These are phyloP conservation scores for Xylogone sp. DNA, from an alignment of 2,329 filamentous ascomycete genomes.

Conservation along the genomic window DNA sequence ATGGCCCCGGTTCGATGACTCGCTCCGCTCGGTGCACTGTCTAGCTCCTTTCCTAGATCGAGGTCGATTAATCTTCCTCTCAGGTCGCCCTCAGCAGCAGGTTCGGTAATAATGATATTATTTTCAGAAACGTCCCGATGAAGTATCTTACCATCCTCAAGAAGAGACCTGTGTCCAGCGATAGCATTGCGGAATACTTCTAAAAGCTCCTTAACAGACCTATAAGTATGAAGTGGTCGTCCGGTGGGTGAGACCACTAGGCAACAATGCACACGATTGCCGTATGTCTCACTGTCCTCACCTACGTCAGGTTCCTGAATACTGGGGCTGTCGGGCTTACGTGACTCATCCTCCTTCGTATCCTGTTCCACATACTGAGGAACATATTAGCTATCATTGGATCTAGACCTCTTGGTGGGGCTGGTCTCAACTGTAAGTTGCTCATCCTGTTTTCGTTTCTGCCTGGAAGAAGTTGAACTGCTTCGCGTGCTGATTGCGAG, in stretches of 20 bases:
- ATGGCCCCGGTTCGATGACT: slow-evolving; percentile 27
- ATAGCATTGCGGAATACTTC: slow-evolving; percentile 28
- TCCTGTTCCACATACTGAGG: too few species aligned
- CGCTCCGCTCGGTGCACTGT: slow-evolving; percentile 15
- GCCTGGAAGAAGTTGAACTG: too few species aligned
- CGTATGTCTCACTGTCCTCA: slow-evolving; percentile 16
- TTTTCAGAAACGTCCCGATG: slow-evolving; percentile 33
- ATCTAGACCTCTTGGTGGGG: too few species aligned
- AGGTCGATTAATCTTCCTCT: slow-evolving; percentile 33
- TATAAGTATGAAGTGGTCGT: slow-evolving; percentile 24
- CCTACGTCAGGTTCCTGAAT: slow-evolving; percentile 10
- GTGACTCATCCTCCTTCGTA: slow-evolving; percentile 12
- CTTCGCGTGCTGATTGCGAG: too few species aligned
- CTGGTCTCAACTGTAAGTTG: too few species aligned
- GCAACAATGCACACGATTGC: slow-evolving; percentile 28
- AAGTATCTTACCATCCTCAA: slow-evolving; percentile 29
- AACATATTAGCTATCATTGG: too few species aligned
- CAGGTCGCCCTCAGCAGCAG: slow-evolving; percentile 10
- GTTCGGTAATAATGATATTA: slow-evolving; percentile 33
- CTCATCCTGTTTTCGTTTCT: too few species aligned
- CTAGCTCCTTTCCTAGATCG: slow-evolving; percentile 27
- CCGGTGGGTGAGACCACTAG: slow-evolving; percentile 28
- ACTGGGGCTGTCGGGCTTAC: slow-evolving; percentile 2
- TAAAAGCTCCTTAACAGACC: slow-evolving; percentile 29
- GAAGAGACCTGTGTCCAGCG: slow-evolving; percentile 33